Percentiles rank a stretch among this genome's conserved stretches.
These are phyloP conservation scores for Mucor mucedo DNA, from an alignment of 371 early-diverging fungal genomes.

Conservation along the genomic window DNA sequence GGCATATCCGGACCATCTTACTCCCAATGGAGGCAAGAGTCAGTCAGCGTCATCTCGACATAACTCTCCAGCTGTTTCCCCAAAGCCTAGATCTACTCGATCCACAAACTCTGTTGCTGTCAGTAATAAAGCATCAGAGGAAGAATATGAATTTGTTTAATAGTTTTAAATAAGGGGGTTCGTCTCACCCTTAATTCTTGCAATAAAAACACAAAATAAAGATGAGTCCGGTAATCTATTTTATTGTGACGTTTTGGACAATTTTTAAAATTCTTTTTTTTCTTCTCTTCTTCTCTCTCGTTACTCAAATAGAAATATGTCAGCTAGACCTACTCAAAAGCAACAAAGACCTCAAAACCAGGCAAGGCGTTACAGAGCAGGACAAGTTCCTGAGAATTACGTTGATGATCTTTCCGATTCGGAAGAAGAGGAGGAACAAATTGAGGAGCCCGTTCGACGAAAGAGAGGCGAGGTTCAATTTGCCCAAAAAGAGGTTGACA, in stretches of 20 bases:
- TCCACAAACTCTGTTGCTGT: no score
- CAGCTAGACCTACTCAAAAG: slow-evolving; percentile 27
- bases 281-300: background rate
- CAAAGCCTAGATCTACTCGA: no score
- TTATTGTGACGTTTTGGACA: no score
- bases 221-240: no score
- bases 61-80: no score
- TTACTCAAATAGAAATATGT: slow-evolving; percentile 12
- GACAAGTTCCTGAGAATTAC: slow-evolving; percentile 64
- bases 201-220: no score
- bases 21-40: background rate
- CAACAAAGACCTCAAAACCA: slow-evolving; percentile 47
- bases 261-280: background rate
- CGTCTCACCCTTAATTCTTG: no score
- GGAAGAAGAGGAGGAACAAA: slow-evolving; percentile 44
- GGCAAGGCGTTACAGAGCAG: slow-evolving; percentile 66
- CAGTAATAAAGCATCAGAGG: no score
- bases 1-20: background rate
- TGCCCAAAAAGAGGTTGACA: slow-evolving; percentile 54
- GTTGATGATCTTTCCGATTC: slow-evolving; percentile 61
- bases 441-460: slow-evolving; percentile 29
- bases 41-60: no score
- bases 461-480: slow-evolving; percentile 36
- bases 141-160: no score
- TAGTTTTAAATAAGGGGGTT: no score